Base-by-base conservation (phyloP, 2,329 filamentous ascomycete genomes). In the Fusarium praegraminearum region DNA sequence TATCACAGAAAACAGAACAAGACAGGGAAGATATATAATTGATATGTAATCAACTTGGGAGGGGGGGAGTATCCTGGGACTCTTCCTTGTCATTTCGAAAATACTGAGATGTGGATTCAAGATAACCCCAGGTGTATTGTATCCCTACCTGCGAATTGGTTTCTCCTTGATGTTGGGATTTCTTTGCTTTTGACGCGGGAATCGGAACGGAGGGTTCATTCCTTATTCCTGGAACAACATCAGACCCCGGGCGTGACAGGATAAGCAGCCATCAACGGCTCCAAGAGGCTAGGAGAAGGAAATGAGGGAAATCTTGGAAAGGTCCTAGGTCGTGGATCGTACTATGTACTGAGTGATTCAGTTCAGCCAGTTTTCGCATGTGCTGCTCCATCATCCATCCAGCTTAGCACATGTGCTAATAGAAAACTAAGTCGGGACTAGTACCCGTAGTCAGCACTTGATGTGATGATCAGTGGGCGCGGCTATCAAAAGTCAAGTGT, bases 161-260 rank as follows among this genome's bases (percentile, higher is more conserved):
- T 20, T 40, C 22, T 40, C 38, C 38, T 61, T 61, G 59, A 72
- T 67, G 58, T 55, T 57, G 52, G 66, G 32, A 53, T 41, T 63
- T 41, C 36, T 54, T 59, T 67, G 47, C 69, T 70, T 60, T 67
- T 69, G 63, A 60, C 62, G 68, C 52, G 62, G 58, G 52, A 59
- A 51, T 60, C 61, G 69, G 69, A 64, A 65, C 62, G 53, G 59
- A 35, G 24, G 64, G 60, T 44, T 20, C 28, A 35, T 50, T 44
- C 64, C 30, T 66, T 59, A 49, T 62, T 62, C 51, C 54, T 62
- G 43, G 24, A 38, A 46, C 38, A 49, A 32, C 22, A 30, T 24
- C 47, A 24, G 45, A 47, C 46, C 46, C 24, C 41, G 43, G 67
- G 62, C 59, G 69, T 70, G 58, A 54, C 57, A 69, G 46, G 54